These are phyloP conservation scores for Cercophora sp. DNA, from an alignment of 495 filamentous ascomycete species.

Conservation along the genomic window DNA sequence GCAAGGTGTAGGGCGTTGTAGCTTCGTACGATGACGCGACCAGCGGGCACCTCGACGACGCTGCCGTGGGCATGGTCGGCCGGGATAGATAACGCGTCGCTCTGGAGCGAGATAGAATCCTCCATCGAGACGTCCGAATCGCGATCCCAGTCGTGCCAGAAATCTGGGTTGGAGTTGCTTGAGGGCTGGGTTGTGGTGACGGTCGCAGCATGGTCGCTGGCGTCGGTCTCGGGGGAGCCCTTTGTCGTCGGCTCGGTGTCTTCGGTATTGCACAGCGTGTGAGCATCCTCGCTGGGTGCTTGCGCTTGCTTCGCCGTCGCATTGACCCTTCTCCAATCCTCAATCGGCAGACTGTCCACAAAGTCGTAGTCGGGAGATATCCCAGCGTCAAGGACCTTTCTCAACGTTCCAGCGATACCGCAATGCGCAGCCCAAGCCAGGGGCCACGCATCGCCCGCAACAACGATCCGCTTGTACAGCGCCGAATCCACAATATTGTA, in stretches of 20 bases:
- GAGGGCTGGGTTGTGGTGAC: constrained; percentile 13
- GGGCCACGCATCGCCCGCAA: constrained; percentile 15
- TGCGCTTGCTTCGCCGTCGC: constrained; percentile 3
- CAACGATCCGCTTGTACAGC: constrained; percentile 26
- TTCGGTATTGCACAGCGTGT: constrained; percentile 19
- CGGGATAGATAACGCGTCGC: constrained; percentile 15
- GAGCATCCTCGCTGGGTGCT: constrained; percentile 4
- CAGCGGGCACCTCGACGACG: background rate
- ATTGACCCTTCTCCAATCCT: constrained; percentile 18
- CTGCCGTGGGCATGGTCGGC: constrained; percentile 4
- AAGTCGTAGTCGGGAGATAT: constrained; percentile 24
- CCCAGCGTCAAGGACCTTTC: constrained; percentile 23
- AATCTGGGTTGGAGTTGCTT: constrained; percentile 16
- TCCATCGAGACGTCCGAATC: constrained; percentile 20
- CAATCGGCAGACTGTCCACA: constrained; percentile 10
- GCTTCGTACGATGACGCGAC: constrained; percentile 7
- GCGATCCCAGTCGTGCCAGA: constrained; percentile 14
- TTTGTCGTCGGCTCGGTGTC: constrained; percentile 13
- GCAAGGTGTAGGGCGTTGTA: constrained; percentile 36
- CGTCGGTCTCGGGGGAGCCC: constrained; percentile 19
- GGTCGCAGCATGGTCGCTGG: constrained; percentile 18
- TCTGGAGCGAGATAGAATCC: constrained; percentile 4
- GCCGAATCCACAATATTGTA: constrained; percentile 19
- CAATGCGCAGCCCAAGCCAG: constrained; percentile 27
- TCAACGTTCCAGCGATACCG: constrained; percentile 22